Evolutionary conservation across 2,329 filamentous ascomycete genomes (phyloP).

Genomic region (Ophiocordyceps camponoti-leonardi): DNA sequence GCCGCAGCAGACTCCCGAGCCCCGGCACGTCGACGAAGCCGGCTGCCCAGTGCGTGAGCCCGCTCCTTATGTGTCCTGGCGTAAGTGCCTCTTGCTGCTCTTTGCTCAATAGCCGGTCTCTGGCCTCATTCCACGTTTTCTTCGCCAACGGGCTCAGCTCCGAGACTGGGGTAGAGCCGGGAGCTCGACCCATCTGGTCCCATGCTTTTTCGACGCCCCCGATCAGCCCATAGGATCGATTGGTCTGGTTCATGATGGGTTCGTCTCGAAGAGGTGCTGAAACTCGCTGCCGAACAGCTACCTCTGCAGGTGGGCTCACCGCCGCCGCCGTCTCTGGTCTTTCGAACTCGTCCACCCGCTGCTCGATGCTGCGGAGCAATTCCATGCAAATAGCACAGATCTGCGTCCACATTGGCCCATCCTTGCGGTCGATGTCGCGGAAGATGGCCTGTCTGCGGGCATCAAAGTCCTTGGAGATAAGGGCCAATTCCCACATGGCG

Average conservation of each 20-base stretch:
- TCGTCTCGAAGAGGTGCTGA: conserved; percentile 26
- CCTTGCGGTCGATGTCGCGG: conserved; percentile 69
- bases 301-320: conserved; percentile 12
- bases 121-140: conserved; percentile 28
- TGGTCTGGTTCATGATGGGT: conserved; percentile 23
- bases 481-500: conserved; percentile 77
- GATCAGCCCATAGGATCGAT: conserved; percentile 19
- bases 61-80: conserved; percentile 27
- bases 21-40: conserved; percentile 28
- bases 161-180: conserved; percentile 29
- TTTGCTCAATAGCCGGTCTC: conserved; percentile 28
- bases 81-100: conserved; percentile 37
- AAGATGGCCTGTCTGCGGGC: conserved; percentile 69
- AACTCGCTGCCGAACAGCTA: conserved; percentile 16
- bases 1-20: conserved; percentile 52
- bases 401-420: conserved; percentile 68
- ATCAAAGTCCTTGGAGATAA: conserved; percentile 60
- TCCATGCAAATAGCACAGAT: conserved; percentile 53
- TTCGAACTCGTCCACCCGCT: conserved; percentile 46
- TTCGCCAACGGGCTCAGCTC: conserved; percentile 33
- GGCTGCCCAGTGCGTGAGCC: conserved; percentile 29
- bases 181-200: conserved; percentile 24
- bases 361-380: conserved; percentile 48
- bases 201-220: conserved; percentile 28
- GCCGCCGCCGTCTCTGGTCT: conserved; percentile 21